Evolutionary conservation across 495 filamentous ascomycete species (phyloP).

Genomic region (Penicillium diatomitis): DNA sequence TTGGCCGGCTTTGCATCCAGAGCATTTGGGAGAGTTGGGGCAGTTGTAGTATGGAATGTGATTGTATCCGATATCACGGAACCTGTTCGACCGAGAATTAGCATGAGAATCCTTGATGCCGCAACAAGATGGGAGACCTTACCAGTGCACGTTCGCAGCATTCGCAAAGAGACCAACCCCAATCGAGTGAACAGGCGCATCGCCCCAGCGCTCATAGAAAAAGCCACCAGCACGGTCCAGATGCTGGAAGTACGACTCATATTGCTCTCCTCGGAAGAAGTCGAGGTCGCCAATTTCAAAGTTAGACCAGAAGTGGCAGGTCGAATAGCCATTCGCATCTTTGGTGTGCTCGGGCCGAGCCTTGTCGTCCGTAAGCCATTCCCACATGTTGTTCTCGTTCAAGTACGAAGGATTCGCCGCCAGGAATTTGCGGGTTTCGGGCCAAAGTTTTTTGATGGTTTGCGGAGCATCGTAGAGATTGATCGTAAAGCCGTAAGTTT

Average conservation of each 20-base stretch:
- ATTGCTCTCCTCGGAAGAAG: slow-evolving; percentile 87
- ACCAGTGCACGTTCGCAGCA: slow-evolving; percentile 89
- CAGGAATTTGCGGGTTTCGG: slow-evolving; percentile 82
- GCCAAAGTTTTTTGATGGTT: slow-evolving; percentile 87
- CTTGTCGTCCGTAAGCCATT: slow-evolving; percentile 73
- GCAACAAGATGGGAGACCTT: slow-evolving; percentile 22
- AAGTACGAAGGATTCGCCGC: slow-evolving; percentile 75
- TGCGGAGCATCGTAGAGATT: slow-evolving; percentile 88
- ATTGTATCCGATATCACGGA: slow-evolving; percentile 98
- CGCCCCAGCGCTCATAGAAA: slow-evolving; percentile 98
- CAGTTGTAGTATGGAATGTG: slow-evolving; percentile 99
- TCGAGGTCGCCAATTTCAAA: slow-evolving; percentile 95
- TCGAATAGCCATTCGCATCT: slow-evolving; percentile 85
- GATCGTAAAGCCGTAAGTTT: slow-evolving; percentile 98
- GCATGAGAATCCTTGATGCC: slow-evolving; percentile 2
- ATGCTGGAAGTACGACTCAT: slow-evolving; percentile 94
- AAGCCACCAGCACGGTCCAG: slow-evolving; percentile 91
- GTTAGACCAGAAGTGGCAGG: slow-evolving; percentile 99
- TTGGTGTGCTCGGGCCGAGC: slow-evolving; percentile 70
- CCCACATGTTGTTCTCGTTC: slow-evolving; percentile 72
- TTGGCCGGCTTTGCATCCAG: slow-evolving; percentile 72
- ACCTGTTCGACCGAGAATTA: slow-evolving; percentile 47
- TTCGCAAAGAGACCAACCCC: slow-evolving; percentile 93
- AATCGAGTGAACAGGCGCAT: slow-evolving; percentile 95
- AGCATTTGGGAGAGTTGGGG: slow-evolving; percentile 91